phyloP scores from a whole-genome alignment of 2,329 filamentous ascomycete species.

The Domatiomyces catenatus region DNA sequence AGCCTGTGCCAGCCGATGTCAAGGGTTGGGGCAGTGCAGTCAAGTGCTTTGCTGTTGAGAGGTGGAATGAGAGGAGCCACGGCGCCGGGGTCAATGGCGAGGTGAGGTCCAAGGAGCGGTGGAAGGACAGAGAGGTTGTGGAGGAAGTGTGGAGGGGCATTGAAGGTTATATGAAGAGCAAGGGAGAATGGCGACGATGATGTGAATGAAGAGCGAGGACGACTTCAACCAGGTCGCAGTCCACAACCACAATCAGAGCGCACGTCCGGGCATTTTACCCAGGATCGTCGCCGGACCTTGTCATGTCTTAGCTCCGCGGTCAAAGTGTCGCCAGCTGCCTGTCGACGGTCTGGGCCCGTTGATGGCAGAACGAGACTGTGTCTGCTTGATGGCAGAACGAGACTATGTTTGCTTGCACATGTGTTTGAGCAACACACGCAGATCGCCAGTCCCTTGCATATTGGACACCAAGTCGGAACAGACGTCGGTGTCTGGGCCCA shows the following conservation, averaged over 20 bases:
- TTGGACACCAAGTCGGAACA: background rate
- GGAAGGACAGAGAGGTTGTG: slow-evolving; percentile 83
- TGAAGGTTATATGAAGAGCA: slow-evolving; percentile 71
- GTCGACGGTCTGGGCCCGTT: background rate
- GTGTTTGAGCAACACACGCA: background rate
- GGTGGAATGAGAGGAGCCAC: slow-evolving; percentile 46
- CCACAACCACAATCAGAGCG: background rate
- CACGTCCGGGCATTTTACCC: background rate
- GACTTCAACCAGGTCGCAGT: background rate
- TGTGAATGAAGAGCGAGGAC: background rate
- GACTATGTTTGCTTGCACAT: background rate
- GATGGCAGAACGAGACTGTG: background rate
- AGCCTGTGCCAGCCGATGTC: slow-evolving; percentile 61
- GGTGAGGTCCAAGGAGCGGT: slow-evolving; percentile 38
- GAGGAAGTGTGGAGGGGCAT: slow-evolving; percentile 84
- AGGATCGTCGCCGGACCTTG: background rate
- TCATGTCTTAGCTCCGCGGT: background rate
- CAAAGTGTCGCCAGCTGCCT: background rate
- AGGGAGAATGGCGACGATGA: slow-evolving; percentile 35
- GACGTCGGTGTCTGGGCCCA: background rate
- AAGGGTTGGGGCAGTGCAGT: slow-evolving; percentile 77
- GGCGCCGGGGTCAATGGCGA: slow-evolving; percentile 15
- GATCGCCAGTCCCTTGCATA: background rate
- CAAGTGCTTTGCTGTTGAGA: slow-evolving; percentile 63
- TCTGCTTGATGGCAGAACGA: background rate